phyloP scores from a whole-genome alignment of 495 filamentous ascomycete species.

The Hapsidospora chrysogenum region DNA sequence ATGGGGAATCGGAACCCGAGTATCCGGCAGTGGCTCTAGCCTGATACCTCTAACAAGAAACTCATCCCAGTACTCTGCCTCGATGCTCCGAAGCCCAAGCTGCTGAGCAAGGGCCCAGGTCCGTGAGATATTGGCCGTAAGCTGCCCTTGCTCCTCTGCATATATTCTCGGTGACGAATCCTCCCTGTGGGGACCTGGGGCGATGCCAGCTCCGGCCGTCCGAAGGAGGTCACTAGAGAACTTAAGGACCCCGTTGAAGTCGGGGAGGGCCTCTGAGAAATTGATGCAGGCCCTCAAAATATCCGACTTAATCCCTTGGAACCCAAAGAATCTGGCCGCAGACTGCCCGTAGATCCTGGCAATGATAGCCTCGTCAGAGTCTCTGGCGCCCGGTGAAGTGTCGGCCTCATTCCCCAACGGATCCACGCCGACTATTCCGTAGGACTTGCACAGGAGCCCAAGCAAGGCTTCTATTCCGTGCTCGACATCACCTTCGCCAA shows the following conservation, averaged over 20 bases:
- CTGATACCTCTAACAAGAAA: constrained; percentile 77
- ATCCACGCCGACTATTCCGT: constrained; percentile 29
- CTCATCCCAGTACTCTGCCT: constrained; percentile 90
- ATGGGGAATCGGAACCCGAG: constrained; percentile 50
- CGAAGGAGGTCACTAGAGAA: constrained; percentile 73
- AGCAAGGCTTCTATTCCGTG: constrained; percentile 43
- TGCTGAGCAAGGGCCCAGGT: constrained; percentile 60
- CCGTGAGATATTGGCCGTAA: constrained; percentile 67
- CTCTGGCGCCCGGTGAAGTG: constrained; percentile 6
- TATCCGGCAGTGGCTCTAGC: constrained; percentile 30
- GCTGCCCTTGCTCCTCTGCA: constrained; percentile 68
- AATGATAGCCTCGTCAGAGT: constrained; percentile 32
- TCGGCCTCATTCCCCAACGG: neutral
- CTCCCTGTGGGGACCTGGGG: constrained; percentile 43
- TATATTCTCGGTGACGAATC: constrained; percentile 46
- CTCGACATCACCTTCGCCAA: constrained; percentile 62
- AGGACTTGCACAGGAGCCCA: constrained; percentile 26
- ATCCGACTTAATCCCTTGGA: constrained; percentile 59
- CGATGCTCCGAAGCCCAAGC: constrained; percentile 48
- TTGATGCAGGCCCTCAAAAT: constrained; percentile 73
- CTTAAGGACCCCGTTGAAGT: constrained; percentile 72
- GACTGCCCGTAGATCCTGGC: constrained; percentile 34
- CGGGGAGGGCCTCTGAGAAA: constrained; percentile 83
- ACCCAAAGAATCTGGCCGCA: constrained; percentile 41
- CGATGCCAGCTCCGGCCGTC: constrained; percentile 64